phyloP scores from a whole-genome alignment of 2,329 filamentous ascomycete species.

The Fusarium penzigii region DNA sequence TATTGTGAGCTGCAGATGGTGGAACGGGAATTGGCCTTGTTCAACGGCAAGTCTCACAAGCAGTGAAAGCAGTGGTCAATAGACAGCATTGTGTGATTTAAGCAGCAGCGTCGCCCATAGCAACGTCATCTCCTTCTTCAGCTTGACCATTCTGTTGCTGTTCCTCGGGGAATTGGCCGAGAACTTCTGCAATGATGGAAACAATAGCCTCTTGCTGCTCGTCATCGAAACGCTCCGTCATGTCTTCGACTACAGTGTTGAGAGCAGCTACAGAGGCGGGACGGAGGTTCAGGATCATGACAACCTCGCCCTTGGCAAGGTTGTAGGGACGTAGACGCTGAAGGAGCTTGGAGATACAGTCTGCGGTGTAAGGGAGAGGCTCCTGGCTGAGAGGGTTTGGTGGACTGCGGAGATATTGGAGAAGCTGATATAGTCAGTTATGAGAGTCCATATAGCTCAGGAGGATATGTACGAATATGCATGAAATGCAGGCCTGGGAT shows the following conservation, averaged over 20 bases:
- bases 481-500: neutral
- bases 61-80: neutral
- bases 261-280: constrained; percentile 58
- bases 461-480: neutral
- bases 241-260: constrained; percentile 66
- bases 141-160: constrained; percentile 23
- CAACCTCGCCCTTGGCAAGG: constrained; percentile 66
- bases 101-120: constrained; percentile 40
- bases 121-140: constrained; percentile 25
- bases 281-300: constrained; percentile 69
- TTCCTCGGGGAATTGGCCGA: constrained; percentile 50
- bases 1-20: constrained; percentile 42
- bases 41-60: neutral
- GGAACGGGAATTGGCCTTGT: neutral
- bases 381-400: constrained; percentile 59
- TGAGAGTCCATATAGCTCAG: neutral
- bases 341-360: constrained; percentile 55
- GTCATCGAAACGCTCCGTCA: constrained; percentile 59
- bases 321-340: constrained; percentile 56
- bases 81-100: constrained; percentile 10
- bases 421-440: constrained; percentile 44
- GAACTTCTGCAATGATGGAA: constrained; percentile 54
- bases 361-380: constrained; percentile 53
- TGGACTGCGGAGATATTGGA: constrained; percentile 58
- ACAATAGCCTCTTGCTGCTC: constrained; percentile 62